Percentiles rank a stretch among this genome's conserved stretches.
Evolutionary conservation across 2,329 filamentous ascomycete genomes (phyloP).

Genomic region (Botrytis aclada): DNA sequence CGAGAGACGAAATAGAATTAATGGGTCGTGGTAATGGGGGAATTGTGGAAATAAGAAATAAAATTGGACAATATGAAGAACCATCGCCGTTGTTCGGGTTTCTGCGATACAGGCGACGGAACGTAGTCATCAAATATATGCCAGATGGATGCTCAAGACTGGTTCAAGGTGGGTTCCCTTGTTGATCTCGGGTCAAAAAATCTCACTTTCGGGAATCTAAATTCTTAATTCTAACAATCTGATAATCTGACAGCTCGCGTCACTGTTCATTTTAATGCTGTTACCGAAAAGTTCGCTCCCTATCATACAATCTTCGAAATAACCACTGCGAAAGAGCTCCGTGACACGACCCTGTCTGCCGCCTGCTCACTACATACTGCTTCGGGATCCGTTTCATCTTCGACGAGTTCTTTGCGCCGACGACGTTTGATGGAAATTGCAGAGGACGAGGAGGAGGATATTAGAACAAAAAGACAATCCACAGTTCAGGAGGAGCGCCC

Average conservation of each 20-base stretch:
- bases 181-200: slow-evolving; percentile 29
- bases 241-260: slow-evolving; percentile 64
- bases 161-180: slow-evolving; percentile 69
- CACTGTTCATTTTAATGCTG: slow-evolving; percentile 65
- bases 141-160: slow-evolving; percentile 88
- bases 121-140: slow-evolving; percentile 88
- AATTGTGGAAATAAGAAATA: slow-evolving; percentile 76
- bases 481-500: slow-evolving; percentile 47
- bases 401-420: slow-evolving; percentile 72
- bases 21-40: slow-evolving; percentile 75
- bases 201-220: slow-evolving; percentile 26
- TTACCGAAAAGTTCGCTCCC: slow-evolving; percentile 73
- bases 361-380: slow-evolving; percentile 88
- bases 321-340: slow-evolving; percentile 70
- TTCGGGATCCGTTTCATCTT: slow-evolving; percentile 80
- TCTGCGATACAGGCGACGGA: slow-evolving; percentile 82
- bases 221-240: slow-evolving; percentile 19
- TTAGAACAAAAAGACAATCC: slow-evolving; percentile 58
- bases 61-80: slow-evolving; percentile 76
- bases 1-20: slow-evolving; percentile 82
- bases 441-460: slow-evolving; percentile 73
- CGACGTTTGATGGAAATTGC: slow-evolving; percentile 85
- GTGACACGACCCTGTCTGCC: slow-evolving; percentile 81
- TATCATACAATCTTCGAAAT: slow-evolving; percentile 85
- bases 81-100: slow-evolving; percentile 89